Percentiles rank a stretch among this genome's conserved stretches.
These are phyloP conservation scores for Stropharia rugosoannulata DNA, from an alignment of 768 basidiomycete species.

Conservation along the genomic window DNA sequence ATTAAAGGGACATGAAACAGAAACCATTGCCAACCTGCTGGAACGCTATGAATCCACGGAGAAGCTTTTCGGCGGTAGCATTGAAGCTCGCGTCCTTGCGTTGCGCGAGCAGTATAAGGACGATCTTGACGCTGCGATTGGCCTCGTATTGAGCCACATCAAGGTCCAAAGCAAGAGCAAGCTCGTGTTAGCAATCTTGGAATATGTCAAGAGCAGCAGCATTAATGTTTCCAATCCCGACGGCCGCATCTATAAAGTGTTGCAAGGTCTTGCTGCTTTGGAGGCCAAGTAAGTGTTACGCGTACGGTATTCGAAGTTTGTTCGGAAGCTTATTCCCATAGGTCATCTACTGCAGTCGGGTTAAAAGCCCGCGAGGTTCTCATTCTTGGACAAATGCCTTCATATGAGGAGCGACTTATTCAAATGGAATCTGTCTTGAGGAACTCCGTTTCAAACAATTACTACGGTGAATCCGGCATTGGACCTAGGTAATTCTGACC, in stretches of 20 bases:
- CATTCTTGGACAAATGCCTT: conserved; percentile 95
- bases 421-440: conserved; percentile 96
- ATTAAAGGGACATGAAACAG: conserved; percentile 83
- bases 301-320: neutral
- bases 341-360: conserved; percentile 88
- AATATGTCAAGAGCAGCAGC: conserved; percentile 83
- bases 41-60: conserved; percentile 84
- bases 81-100: conserved; percentile 87
- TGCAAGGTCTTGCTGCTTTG: conserved; percentile 79
- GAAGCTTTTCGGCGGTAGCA: conserved; percentile 90
- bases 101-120: conserved; percentile 93
- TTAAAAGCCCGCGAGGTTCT: conserved; percentile 97
- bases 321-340: conserved; percentile 23
- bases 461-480: conserved; percentile 82
- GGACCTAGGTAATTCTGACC: conserved; percentile 50
- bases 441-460: conserved; percentile 80
- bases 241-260: conserved; percentile 67
- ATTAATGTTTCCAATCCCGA: conserved; percentile 77
- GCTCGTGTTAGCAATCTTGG: conserved; percentile 81
- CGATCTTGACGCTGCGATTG: conserved; percentile 83
- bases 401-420: conserved; percentile 88
- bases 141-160: conserved; percentile 90
- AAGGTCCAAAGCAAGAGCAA: conserved; percentile 93
- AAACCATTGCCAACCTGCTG: conserved; percentile 74
- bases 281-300: conserved; percentile 73